Percentiles rank a stretch among this genome's conserved stretches.
Conservation (phyloP, 352 stramenopile species). For the Albugo laibachii region DNA sequence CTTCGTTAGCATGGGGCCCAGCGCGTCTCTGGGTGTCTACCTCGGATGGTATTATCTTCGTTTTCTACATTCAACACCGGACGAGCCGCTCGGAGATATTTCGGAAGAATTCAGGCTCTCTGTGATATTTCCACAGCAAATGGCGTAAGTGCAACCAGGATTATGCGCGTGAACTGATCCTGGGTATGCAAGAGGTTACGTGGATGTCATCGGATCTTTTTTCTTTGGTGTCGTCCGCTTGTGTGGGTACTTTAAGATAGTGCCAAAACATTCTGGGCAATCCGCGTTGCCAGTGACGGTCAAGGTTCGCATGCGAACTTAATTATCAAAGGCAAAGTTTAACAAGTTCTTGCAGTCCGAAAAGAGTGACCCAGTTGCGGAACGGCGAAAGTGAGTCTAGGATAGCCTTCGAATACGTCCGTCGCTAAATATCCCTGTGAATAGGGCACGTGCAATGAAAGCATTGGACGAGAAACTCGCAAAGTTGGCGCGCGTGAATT, state of each 20-base stretch:
- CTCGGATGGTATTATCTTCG: slow-evolving; percentile 77
- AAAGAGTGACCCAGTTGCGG: slow-evolving; percentile 53
- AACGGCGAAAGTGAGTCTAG: slow-evolving; percentile 62
- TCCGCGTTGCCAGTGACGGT: slow-evolving; percentile 1
- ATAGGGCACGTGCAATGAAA: slow-evolving; percentile 68
- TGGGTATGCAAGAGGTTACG: not conserved
- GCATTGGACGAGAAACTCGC: slow-evolving; percentile 75
- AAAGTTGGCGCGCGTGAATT: slow-evolving; percentile 34
- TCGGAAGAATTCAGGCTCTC: slow-evolving; percentile 63
- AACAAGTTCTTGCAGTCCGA: slow-evolving; percentile 9
- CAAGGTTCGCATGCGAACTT: not conserved
- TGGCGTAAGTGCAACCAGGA: slow-evolving; percentile 19
- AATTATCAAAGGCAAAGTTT: not conserved
- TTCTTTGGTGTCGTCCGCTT: slow-evolving; percentile 71
- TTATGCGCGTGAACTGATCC: slow-evolving; percentile 1
- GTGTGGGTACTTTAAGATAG: slow-evolving; percentile 71
- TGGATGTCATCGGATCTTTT: slow-evolving; percentile 27
- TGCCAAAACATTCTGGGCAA: slow-evolving; percentile 22
- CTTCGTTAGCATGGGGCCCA: slow-evolving; percentile 47
- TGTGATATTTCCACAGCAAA: slow-evolving; percentile 43
- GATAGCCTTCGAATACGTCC: not conserved
- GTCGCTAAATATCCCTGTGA: not conserved
- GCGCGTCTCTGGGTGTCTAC: slow-evolving; percentile 47
- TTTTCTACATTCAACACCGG: slow-evolving; percentile 61
- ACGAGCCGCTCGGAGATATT: slow-evolving; percentile 44